Base-by-base conservation (phyloP, 2,329 filamentous ascomycete species). In the Pseudogymnoascus sp. region DNA sequence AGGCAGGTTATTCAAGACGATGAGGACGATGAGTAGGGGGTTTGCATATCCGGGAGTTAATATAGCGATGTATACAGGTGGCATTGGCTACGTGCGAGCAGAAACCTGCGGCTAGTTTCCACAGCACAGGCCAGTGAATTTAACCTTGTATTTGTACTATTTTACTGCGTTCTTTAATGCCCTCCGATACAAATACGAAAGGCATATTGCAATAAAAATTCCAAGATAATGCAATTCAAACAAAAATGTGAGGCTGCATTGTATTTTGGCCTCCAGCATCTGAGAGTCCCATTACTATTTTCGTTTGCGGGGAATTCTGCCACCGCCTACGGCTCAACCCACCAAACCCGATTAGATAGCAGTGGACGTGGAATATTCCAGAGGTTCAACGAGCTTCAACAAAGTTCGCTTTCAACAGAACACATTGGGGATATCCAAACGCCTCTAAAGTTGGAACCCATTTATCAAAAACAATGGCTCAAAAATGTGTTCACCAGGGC, bases 401-500 rank as follows among this genome's bases (percentile, higher is more conserved):
- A 39, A 21, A 59, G 57, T 5, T 17, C 35, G 10, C 47, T 21
- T 54, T 21, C 26, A 54, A 50, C 24, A 54, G 9, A 54, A 54
- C 47, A 54, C 21, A 35, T 54, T 54, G 47, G 29, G 47, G 5
- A 54, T 54, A 54, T 54, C 9, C 47, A 54, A 54, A 54, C 47
- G 47, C 29, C 47, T 54, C 15, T 54, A 54, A 54, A 54, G 29
- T 35, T 54, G 15, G 9, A n/a, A 54, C 47, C 47, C 15, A 35
- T 54, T 54, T 35, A 5, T 31, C 33, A 58, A 15, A 47, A 50
- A 61, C n/a, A 26, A 63, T 63, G 62, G 58, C 87, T 62, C 83
- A 86, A 70, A 97, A 96, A 79, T 99, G 94, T 75, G 91, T 97
- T 63, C 94, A 97, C 79, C 92, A 96, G 76, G 92, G 92, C 74